Evolutionary conservation across 2,329 filamentous ascomycete species (phyloP).

Genomic region (Cyclaneusma minus): DNA sequence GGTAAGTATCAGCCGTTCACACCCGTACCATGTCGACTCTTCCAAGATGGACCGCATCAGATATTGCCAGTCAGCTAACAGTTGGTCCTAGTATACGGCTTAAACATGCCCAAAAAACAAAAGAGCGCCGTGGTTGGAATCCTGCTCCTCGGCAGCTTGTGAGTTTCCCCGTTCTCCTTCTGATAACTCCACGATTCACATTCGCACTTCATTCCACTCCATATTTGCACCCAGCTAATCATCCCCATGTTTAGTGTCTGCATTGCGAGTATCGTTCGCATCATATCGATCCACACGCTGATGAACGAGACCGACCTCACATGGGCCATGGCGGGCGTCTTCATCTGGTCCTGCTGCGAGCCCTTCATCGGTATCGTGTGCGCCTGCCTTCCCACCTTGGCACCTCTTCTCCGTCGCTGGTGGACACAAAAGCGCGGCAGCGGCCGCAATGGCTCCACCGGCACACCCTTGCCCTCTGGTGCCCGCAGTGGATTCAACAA

Average conservation of each 20-base stretch:
- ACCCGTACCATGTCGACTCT: neutral
- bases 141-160: conserved; percentile 18
- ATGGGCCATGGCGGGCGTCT: conserved; percentile 16
- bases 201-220: too few species aligned
- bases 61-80: conserved; percentile 15
- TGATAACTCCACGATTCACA: neutral
- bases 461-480: neutral
- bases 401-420: conserved; percentile 20
- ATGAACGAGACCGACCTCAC: conserved; percentile 12
- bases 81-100: too few species aligned
- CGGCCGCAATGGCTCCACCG: neutral
- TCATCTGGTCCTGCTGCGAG: conserved; percentile 20
- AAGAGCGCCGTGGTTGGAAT: conserved; percentile 16
- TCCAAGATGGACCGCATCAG: neutral
- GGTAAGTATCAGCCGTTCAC: too few species aligned
- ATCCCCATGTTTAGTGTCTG: conserved; percentile 18
- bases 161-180: conserved; percentile 4
- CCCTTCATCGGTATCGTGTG: conserved; percentile 21
- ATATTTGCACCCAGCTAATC: too few species aligned
- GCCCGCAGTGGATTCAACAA: conserved; percentile 2
- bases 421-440: neutral
- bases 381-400: conserved; percentile 20
- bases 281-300: conserved; percentile 14
- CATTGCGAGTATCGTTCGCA: conserved; percentile 15
- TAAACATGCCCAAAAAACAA: conserved; percentile 15